These are phyloP conservation scores for Penicillium freii DNA, from an alignment of 2,329 filamentous ascomycete species.

Conservation along the genomic window DNA sequence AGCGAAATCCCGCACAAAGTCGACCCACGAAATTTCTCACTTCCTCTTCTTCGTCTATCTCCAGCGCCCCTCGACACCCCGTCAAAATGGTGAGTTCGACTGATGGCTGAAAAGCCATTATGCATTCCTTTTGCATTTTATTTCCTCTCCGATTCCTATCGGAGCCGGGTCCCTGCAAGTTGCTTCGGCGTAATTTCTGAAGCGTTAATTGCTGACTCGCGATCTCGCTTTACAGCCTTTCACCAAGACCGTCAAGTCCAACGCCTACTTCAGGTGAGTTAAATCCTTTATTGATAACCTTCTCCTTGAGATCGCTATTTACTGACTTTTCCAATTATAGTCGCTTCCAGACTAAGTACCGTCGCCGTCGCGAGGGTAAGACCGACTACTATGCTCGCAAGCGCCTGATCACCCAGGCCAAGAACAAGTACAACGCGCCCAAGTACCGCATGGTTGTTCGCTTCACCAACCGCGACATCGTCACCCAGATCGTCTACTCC, in stretches of 20 bases:
- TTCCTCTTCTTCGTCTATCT: conserved; percentile 34
- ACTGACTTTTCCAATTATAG: conserved; percentile 49
- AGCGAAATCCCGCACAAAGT: conserved; percentile 47
- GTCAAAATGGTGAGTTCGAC: conserved; percentile 47
- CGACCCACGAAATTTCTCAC: conserved; percentile 33
- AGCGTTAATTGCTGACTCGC: conserved; percentile 99
- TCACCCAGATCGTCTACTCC: conserved; percentile 93
- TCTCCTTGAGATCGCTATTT: not conserved
- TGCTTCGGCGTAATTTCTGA: conserved; percentile 93
- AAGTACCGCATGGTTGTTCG: conserved; percentile 99
- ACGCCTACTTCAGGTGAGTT: conserved; percentile 95
- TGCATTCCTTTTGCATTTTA: conserved; percentile 17
- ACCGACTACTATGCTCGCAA: conserved; percentile 99
- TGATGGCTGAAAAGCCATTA: conserved; percentile 25
- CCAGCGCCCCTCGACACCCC: conserved; percentile 35
- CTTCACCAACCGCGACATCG: conserved; percentile 99
- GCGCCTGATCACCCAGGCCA: conserved; percentile 99
- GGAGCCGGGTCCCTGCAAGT: conserved; percentile 81
- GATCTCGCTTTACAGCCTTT: conserved; percentile 66
- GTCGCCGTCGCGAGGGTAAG: conserved; percentile 92
- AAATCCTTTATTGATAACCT: not conserved
- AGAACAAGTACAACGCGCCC: conserved; percentile 99
- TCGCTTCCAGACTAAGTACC: conserved; percentile 99
- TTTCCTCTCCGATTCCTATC: conserved; percentile 18
- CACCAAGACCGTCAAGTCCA: conserved; percentile 96